phyloP scores from a whole-genome alignment of 2,329 filamentous ascomycete species.

The Dendryphion nanum region DNA sequence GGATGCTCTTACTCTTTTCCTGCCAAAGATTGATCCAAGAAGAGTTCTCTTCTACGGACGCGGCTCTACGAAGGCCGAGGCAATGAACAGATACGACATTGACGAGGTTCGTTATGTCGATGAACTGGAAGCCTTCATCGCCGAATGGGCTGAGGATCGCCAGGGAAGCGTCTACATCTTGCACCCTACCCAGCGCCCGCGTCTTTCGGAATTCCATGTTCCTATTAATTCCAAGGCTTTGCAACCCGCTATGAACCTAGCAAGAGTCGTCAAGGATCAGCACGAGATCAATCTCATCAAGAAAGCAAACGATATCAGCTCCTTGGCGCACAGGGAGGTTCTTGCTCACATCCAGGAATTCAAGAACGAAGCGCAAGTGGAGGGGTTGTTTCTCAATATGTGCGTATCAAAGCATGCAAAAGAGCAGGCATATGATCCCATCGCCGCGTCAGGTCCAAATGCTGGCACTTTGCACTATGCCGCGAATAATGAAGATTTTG shows the following conservation, averaged over 20 bases:
- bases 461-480: conserved; percentile 85
- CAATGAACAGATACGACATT: conserved; percentile 62
- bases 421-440: conserved; percentile 82
- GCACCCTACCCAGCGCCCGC: conserved; percentile 22
- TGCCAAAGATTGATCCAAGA: conserved; percentile 65
- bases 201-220: conserved; percentile 5
- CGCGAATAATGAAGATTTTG: conserved; percentile 71
- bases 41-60: conserved; percentile 64
- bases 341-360: conserved; percentile 62
- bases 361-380: conserved; percentile 77
- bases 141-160: conserved; percentile 27
- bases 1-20: conserved; percentile 69
- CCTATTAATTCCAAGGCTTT: conserved; percentile 46
- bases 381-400: conserved; percentile 71
- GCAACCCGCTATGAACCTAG: conserved; percentile 70
- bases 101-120: conserved; percentile 64
- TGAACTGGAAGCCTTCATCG: conserved; percentile 28
- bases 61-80: conserved; percentile 61
- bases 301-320: conserved; percentile 76
- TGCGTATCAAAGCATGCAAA: conserved; percentile 73
- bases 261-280: conserved; percentile 77
- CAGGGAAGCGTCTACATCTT: conserved; percentile 36
- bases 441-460: conserved; percentile 80
- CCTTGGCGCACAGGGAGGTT: conserved; percentile 71
- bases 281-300: conserved; percentile 82